Conservation (phyloP, 139 green algal species). For the Chlamydomonas eustigma region DNA sequence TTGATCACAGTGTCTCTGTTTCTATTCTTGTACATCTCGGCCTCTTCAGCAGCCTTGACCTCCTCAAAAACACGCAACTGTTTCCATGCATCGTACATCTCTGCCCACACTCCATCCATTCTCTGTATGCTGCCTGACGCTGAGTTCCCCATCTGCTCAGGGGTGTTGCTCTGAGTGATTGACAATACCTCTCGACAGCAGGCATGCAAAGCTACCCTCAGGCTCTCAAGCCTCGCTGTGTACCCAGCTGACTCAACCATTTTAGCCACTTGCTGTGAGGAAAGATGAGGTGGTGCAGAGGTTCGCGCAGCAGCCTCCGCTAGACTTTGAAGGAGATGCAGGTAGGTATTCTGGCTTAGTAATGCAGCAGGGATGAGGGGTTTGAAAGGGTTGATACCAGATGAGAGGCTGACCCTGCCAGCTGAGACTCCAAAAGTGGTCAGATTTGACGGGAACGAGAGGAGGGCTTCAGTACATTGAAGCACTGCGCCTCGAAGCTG, state of each 20-base stretch:
- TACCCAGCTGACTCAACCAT: conserved; percentile 45
- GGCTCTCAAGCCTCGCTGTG: conserved; percentile 40
- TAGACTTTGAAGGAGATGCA: not conserved
- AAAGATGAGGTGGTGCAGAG: conserved; percentile 9
- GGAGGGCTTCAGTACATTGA: conserved; percentile 8
- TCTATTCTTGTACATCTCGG: conserved; percentile 78
- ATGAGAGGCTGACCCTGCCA: not conserved
- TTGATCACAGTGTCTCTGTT: conserved; percentile 33
- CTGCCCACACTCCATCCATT: conserved; percentile 19
- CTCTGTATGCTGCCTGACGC: not conserved
- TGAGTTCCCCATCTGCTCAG: not conserved
- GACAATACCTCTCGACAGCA: conserved; percentile 4
- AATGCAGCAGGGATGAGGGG: not conserved
- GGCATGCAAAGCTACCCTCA: conserved; percentile 46
- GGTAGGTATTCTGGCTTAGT: not conserved
- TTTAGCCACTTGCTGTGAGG: not conserved
- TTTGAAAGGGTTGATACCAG: not conserved
- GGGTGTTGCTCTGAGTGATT: not conserved
- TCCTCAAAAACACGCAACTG: conserved; percentile 30
- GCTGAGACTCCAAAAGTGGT: too few relatives aligned
- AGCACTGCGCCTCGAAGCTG: conserved; percentile 16
- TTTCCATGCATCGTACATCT: conserved; percentile 38
- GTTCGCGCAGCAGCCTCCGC: not conserved
- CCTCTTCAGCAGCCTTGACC: conserved; percentile 56
- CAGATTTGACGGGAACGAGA: conserved; percentile 30